A percentile compares a stretch with the other conserved stretches of the same genome.
phyloP scores from a whole-genome alignment of 2,329 filamentous ascomycete species.

The Macrophomina tecta region DNA sequence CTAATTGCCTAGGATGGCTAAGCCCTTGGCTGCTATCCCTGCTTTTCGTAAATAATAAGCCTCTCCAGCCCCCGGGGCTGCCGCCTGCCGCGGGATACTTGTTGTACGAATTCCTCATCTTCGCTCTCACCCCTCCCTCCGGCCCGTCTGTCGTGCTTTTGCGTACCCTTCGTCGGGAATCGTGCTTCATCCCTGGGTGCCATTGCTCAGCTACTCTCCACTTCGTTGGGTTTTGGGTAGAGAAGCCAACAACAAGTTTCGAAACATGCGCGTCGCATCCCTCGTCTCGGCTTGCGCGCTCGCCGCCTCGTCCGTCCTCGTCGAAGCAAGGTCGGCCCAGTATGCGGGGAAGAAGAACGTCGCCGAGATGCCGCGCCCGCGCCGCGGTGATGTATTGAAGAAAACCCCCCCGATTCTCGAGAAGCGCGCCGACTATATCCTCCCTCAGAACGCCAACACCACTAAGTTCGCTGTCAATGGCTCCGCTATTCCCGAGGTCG shows the following conservation, averaged over 20 bases:
- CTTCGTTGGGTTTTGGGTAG: background rate
- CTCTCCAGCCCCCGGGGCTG: background rate
- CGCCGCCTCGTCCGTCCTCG: conserved; percentile 15
- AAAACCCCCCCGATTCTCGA: background rate
- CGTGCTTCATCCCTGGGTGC: no score
- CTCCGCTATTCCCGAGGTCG: conserved; percentile 68
- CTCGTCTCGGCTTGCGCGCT: conserved; percentile 14
- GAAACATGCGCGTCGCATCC: conserved; percentile 17
- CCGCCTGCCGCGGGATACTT: background rate
- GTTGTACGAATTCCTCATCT: background rate
- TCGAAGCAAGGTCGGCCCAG: conserved; percentile 19
- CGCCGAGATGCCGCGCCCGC: conserved; percentile 36
- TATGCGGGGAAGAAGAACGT: conserved; percentile 16
- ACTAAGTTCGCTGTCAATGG: conserved; percentile 68
- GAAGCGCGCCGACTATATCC: conserved; percentile 35
- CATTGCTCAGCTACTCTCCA: background rate
- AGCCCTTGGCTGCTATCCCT: conserved; percentile 2
- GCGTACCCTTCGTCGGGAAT: background rate
- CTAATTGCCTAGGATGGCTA: conserved; percentile 20
- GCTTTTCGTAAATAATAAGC: background rate
- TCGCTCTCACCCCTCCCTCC: background rate
- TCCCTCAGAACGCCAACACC: conserved; percentile 51
- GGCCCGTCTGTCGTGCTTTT: background rate
- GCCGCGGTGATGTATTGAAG: conserved; percentile 34
- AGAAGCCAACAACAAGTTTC: background rate